Evolutionary conservation across 2,329 filamentous ascomycete genomes (phyloP), one percentile per base, ranked within the genome.

Genomic region (Ophiobolus disseminans): DNA sequence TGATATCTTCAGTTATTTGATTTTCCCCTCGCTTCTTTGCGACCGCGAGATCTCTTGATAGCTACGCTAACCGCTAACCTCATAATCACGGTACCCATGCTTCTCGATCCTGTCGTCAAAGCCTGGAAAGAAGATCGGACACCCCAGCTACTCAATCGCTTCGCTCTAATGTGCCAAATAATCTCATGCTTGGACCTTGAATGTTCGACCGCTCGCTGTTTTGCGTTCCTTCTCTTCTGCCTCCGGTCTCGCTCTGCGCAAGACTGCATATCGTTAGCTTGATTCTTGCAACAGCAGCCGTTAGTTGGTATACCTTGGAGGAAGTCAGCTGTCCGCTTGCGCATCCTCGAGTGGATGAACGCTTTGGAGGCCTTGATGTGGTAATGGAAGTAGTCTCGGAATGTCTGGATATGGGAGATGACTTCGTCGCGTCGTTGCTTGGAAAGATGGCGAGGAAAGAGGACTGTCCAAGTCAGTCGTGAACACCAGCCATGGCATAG

Each of bases 351-450:
- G 82, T 99, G 94, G 60, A 99, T 99, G 70, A 97, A 99, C 43
- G 95, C 94, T 82, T 99, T 99, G 55, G 92, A 97, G 22, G 94
- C 95, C 79, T 99, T 99, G 78, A 99, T 99, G 76, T 99, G 94
- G 75, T 99, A 99, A 76, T 99, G 94, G 82, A 99, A 99, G 77
- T 99, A 99, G 73, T 99, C 94, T 61, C 94, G 90, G 89, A 99
- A 99, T 11, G 94, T 99, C 78, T 99, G 95, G 66, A 99, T 97
- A 74, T 99, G 95, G 40, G 92, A 97, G 63, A 99, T 99, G 72
- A 95, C 92, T 60, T 97, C 92, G 52, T 90, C 88, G 78, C 95
- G 90, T 70, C 91, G 86, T 75, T 97, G 91, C 11, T 86, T 86
- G 11, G 91, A 93, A 59, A 99, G 81, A 75, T 99, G 95, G 58